Conservation (phyloP, 768 basidiomycete genomes). For the Phylloporus sp. region DNA sequence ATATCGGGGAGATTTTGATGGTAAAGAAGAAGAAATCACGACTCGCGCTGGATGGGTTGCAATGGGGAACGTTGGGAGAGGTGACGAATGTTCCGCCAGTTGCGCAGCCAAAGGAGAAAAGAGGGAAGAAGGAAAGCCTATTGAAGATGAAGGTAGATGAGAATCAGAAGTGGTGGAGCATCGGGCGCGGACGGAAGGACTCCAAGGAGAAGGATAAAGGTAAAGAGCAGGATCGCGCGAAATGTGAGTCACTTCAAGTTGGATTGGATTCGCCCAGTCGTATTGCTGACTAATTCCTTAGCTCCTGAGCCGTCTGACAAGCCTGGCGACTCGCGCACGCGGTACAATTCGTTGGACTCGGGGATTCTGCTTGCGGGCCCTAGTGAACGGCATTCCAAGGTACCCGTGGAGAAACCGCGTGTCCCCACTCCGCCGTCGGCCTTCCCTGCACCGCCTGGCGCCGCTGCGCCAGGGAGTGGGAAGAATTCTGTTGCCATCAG, state of each 20-base stretch:
- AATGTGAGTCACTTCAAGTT: conserved; percentile 22
- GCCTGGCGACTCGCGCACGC: conserved; percentile 36
- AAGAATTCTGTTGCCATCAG: conserved; percentile 69
- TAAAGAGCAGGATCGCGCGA: conserved; percentile 34
- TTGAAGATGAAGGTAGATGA: conserved; percentile 42
- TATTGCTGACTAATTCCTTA: conserved; percentile 18
- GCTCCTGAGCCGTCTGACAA: conserved; percentile 42
- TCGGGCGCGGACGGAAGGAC: conserved; percentile 69
- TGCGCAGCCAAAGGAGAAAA: conserved; percentile 30
- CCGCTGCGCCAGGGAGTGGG: conserved; percentile 19
- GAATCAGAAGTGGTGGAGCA: conserved; percentile 77
- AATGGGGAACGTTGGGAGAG: conserved; percentile 54
- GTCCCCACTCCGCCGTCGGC: conserved; percentile 24
- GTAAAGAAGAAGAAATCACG: conserved; percentile 76
- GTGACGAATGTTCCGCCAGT: conserved; percentile 50
- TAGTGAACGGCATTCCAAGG: conserved; percentile 12
- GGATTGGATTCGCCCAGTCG: neutral
- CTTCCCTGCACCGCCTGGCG: conserved; percentile 36
- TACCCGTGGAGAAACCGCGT: conserved; percentile 10
- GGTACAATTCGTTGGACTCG: conserved; percentile 63
- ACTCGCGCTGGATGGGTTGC: conserved; percentile 50
- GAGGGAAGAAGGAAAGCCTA: conserved; percentile 31
- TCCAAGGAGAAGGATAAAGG: conserved; percentile 56
- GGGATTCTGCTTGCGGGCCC: conserved; percentile 33
- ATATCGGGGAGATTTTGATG: conserved; percentile 63